A percentile compares a stretch with the other conserved stretches of the same genome.
Conservation (phyloP, 2,329 filamentous ascomycete genomes). For the Lachnellula cervina region DNA sequence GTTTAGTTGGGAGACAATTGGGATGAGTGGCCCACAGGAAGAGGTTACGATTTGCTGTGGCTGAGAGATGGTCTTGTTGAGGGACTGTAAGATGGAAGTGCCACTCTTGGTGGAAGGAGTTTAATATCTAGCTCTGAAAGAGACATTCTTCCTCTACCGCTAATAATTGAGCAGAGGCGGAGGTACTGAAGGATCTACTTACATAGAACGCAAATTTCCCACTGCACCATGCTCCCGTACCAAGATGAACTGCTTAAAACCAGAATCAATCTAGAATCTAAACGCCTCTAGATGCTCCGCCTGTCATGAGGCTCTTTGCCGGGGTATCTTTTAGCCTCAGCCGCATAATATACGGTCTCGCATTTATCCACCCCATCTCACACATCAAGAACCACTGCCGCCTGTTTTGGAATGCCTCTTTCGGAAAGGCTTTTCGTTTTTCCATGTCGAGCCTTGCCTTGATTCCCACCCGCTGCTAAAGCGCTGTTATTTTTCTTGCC, state of each 20-base stretch:
- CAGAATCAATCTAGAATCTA: background rate
- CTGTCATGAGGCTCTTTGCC: background rate
- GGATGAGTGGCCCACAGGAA: slow-evolving; percentile 19
- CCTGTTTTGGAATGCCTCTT: slow-evolving; percentile 13
- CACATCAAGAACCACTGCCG: background rate
- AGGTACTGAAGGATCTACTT: too few relatives aligned
- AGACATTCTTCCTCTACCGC: too few relatives aligned
- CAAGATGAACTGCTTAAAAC: background rate
- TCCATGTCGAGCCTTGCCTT: slow-evolving; percentile 34
- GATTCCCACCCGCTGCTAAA: slow-evolving; percentile 45
- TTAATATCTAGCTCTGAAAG: too few relatives aligned
- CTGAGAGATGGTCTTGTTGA: slow-evolving; percentile 3
- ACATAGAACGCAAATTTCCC: too few relatives aligned
- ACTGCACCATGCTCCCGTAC: too few relatives aligned
- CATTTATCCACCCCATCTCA: background rate
- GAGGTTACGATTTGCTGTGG: slow-evolving; percentile 25
- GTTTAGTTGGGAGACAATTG: slow-evolving; percentile 64
- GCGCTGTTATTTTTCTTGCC: slow-evolving; percentile 33
- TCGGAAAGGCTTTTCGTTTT: slow-evolving; percentile 21
- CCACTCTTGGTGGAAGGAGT: too few relatives aligned
- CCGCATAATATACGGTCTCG: background rate
- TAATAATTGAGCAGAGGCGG: background rate
- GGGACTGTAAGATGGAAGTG: background rate
- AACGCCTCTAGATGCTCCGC: slow-evolving; percentile 12
- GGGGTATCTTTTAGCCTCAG: background rate